Percentiles rank a stretch among this genome's conserved stretches.
Conservation (phyloP, 441 rosid genomes). For the Melastoma candidum region DNA sequence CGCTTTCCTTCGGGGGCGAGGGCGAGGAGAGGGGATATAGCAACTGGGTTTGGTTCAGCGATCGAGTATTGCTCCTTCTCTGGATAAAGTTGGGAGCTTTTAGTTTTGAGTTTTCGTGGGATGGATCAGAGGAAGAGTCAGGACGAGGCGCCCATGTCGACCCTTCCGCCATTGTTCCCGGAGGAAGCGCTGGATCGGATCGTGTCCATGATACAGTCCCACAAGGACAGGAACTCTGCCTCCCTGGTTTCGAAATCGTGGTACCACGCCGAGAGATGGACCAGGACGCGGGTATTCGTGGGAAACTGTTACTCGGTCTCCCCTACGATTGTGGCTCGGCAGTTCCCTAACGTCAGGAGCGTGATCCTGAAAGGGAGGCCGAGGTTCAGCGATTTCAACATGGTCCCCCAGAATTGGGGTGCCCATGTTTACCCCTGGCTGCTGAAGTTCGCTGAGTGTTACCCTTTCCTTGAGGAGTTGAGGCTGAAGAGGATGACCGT, state of each 20-base stretch:
- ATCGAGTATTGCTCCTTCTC: no score
- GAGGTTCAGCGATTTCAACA: conserved; percentile 54
- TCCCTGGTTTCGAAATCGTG: conserved; percentile 56
- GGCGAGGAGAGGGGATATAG: no score
- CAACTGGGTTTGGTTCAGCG: no score
- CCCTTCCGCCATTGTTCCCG: conserved; percentile 30
- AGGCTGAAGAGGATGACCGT: conserved; percentile 65
- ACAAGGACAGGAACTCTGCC: conserved; percentile 48
- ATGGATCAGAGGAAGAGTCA: conserved; percentile 25
- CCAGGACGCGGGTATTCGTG: conserved; percentile 45
- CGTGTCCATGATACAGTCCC: conserved; percentile 30
- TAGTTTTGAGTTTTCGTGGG: no score
- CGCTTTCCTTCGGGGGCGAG: no score
- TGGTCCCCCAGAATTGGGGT: conserved; percentile 64
- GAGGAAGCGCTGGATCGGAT: conserved; percentile 61
- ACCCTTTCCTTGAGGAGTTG: conserved; percentile 49
- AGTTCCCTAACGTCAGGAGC: conserved; percentile 46
- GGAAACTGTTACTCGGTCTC: conserved; percentile 67
- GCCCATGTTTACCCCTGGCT: conserved; percentile 57
- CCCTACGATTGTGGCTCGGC: conserved; percentile 40
- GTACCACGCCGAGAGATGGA: conserved; percentile 63
- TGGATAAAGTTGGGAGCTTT: no score
- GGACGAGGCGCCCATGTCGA: conserved; percentile 15
- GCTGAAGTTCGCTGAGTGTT: conserved; percentile 36
- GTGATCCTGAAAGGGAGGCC: conserved; percentile 61